Evolutionary conservation across 2,329 filamentous ascomycete species (phyloP).

Genomic region (Leptodontidium sp.): DNA sequence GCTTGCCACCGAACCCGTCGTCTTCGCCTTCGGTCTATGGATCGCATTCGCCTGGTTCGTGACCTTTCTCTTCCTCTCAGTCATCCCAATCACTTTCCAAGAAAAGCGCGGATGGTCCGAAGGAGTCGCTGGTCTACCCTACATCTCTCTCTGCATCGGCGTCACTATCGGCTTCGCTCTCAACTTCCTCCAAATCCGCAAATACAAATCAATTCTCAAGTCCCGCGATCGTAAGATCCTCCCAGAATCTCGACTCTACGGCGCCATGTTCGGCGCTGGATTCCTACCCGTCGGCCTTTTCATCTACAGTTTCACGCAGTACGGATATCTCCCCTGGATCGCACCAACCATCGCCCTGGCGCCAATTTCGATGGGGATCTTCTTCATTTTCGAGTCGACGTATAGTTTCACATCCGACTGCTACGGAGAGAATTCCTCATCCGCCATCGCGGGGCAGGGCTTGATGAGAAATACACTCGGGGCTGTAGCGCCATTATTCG

Average conservation of each 20-base stretch:
- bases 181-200: conserved; percentile 57
- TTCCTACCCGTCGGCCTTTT: conserved; percentile 81
- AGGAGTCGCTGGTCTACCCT: conserved; percentile 69
- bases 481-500: conserved; percentile 82
- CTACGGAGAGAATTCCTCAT: conserved; percentile 84
- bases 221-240: conserved; percentile 35
- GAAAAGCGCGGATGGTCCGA: conserved; percentile 71
- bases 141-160: conserved; percentile 54
- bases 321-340: conserved; percentile 63
- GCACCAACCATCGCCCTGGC: conserved; percentile 67
- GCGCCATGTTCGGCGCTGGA: conserved; percentile 76
- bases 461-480: conserved; percentile 85
- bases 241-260: conserved; percentile 82
- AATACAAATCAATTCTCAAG: conserved; percentile 51
- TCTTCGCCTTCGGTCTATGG: conserved; percentile 89
- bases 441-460: conserved; percentile 83
- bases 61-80: conserved; percentile 82
- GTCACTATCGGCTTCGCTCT: conserved; percentile 50
- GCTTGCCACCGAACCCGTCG: conserved; percentile 77
- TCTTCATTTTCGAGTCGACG: conserved; percentile 82
- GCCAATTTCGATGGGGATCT: conserved; percentile 75
- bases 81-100: conserved; percentile 78
- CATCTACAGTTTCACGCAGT: conserved; percentile 71
- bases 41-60: conserved; percentile 88
- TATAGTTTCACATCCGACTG: conserved; percentile 92